Evolutionary conservation across 2,329 filamentous ascomycete species (phyloP).

Genomic region (Phyllosticta paracitricarpa): DNA sequence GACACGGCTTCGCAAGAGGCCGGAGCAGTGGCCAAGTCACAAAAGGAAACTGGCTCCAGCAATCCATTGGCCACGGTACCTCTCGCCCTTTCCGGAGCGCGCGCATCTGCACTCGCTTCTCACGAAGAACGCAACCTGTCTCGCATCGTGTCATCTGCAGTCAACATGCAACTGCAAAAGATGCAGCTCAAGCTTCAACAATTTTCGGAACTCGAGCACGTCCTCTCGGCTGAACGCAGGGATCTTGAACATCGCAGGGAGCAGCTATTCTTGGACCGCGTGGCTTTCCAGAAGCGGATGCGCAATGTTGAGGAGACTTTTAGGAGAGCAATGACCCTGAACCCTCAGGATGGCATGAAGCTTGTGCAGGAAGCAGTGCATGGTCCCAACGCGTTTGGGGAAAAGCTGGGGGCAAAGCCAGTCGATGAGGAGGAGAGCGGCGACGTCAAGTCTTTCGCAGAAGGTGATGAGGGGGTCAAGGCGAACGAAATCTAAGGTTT

Average conservation of each 20-base stretch:
- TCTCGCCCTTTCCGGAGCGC: constrained; percentile 74
- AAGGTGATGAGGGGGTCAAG: constrained; percentile 24
- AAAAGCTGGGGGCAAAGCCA: constrained; percentile 11
- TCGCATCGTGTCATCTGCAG: constrained; percentile 78
- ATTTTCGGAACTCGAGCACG: constrained; percentile 90
- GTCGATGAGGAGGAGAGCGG: constrained; percentile 9
- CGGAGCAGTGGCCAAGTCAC: not conserved
- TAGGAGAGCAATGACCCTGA: constrained; percentile 38
- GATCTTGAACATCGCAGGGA: constrained; percentile 88
- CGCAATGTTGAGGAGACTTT: constrained; percentile 70
- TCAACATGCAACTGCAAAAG: constrained; percentile 92
- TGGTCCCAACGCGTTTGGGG: constrained; percentile 6
- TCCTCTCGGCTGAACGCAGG: constrained; percentile 81
- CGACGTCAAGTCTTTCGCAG: constrained; percentile 20
- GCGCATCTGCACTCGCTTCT: constrained; percentile 78
- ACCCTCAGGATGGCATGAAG: constrained; percentile 24
- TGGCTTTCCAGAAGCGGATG: constrained; percentile 82
- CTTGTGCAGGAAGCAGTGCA: constrained; percentile 28
- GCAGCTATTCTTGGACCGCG: constrained; percentile 83
- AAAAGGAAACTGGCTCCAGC: not conserved
- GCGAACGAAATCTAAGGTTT: constrained; percentile 23
- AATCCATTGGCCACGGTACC: constrained; percentile 61
- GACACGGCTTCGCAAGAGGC: constrained; percentile 44
- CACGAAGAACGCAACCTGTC: constrained; percentile 97
- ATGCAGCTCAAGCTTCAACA: constrained; percentile 92